Evolutionary conservation across 2,329 filamentous ascomycete genomes (phyloP).

Genomic region (Claviceps maximensis): DNA sequence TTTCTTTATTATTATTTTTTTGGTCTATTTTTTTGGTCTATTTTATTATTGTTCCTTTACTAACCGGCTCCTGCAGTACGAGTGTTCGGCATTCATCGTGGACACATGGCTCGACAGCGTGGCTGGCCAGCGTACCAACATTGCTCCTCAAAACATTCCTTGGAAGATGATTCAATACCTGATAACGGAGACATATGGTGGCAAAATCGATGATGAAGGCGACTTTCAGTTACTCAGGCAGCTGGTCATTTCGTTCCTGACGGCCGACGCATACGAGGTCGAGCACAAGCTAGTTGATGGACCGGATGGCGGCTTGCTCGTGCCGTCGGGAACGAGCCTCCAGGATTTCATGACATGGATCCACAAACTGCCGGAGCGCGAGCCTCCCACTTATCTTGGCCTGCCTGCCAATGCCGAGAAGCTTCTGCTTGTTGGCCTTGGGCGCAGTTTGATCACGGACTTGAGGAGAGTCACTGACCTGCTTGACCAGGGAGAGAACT

Average conservation of each 20-base stretch:
- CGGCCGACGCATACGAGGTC: constrained; percentile 79
- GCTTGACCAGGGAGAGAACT: constrained; percentile 85
- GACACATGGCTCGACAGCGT: constrained; percentile 84
- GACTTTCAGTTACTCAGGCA: constrained; percentile 64
- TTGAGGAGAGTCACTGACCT: constrained; percentile 73
- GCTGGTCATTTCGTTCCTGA: constrained; percentile 68
- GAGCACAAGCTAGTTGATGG: constrained; percentile 78
- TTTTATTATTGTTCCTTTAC: neutral
- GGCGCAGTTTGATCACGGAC: constrained; percentile 71
- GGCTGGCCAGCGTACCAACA: constrained; percentile 76
- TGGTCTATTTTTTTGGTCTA: neutral
- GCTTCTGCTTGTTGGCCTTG: constrained; percentile 76
- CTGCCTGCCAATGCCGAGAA: constrained; percentile 95
- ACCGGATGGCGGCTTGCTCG: constrained; percentile 47
- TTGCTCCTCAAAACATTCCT: constrained; percentile 84
- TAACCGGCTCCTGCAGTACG: constrained; percentile 50
- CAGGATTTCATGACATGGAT: constrained; percentile 88
- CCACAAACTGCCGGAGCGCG: constrained; percentile 79
- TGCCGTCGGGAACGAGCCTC: constrained; percentile 70
- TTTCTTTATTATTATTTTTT: neutral
- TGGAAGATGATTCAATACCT: constrained; percentile 93
- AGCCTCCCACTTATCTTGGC: constrained; percentile 90
- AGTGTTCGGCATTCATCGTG: constrained; percentile 92
- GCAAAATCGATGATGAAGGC: constrained; percentile 85
- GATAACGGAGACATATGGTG: constrained; percentile 88